Percentiles rank a stretch among this genome's conserved stretches.
Evolutionary conservation across 2,329 filamentous ascomycete species (phyloP).

Genomic region (Talaromyces verruculosus): DNA sequence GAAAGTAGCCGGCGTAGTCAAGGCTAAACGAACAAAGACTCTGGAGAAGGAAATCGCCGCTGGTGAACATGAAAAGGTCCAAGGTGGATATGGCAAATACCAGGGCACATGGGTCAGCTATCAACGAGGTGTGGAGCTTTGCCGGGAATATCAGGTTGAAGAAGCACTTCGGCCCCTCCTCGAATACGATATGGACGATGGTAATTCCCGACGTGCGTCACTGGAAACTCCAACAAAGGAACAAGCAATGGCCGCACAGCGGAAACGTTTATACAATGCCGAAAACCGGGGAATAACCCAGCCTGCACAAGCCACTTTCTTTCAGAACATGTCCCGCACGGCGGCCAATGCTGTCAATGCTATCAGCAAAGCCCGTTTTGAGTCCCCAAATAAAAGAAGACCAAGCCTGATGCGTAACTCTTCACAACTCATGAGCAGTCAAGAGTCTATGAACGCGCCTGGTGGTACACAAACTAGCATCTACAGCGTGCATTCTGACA

Average conservation of each 20-base stretch:
- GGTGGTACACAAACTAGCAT: constrained; percentile 80
- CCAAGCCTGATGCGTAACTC: constrained; percentile 71
- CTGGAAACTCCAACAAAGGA: constrained; percentile 97
- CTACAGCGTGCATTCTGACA: constrained; percentile 69
- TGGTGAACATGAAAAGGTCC: constrained; percentile 96
- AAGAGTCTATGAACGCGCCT: constrained; percentile 63
- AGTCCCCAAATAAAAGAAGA: constrained; percentile 73
- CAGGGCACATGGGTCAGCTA: constrained; percentile 99
- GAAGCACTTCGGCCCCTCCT: constrained; percentile 50
- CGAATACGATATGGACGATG: constrained; percentile 53
- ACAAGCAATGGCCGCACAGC: constrained; percentile 93
- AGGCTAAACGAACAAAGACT: constrained; percentile 96
- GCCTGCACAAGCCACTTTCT: constrained; percentile 77
- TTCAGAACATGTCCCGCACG: constrained; percentile 93
- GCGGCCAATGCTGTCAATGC: constrained; percentile 91
- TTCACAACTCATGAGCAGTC: constrained; percentile 53
- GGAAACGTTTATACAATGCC: constrained; percentile 87
- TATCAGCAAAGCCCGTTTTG: constrained; percentile 92
- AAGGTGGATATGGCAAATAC: constrained; percentile 97
- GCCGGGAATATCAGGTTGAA: constrained; percentile 65
- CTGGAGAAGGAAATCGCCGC: constrained; percentile 96
- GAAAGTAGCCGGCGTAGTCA: constrained; percentile 95
- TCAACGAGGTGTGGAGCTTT: constrained; percentile 87
- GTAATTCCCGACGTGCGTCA: constrained; percentile 67
- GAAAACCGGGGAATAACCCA: constrained; percentile 67